Evolutionary conservation across 345 rosid species (phyloP), one percentile per base, ranked within the genome.

Genomic region (Fremontodendron californicum): DNA sequence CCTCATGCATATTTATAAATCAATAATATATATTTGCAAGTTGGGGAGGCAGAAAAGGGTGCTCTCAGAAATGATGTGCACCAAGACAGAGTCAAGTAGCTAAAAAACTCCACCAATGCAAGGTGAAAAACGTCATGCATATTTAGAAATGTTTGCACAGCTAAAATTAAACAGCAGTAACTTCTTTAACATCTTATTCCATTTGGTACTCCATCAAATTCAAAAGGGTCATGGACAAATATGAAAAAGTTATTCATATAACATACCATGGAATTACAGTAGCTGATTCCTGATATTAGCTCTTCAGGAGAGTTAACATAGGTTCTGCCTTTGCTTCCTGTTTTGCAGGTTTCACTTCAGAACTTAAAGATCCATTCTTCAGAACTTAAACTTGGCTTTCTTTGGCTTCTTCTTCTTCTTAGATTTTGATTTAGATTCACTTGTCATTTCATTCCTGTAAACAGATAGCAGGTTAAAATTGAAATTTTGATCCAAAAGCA

Each of bases 331-430:
- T 79, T 62, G 78, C 73, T 77, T 87, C 90, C 77, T 82, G 80
- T 85, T 90, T 90, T 64, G 82, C 84, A 51, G 80, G 83, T 82
- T 89, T 90, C 71, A 83, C 43, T 76, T 86, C 94, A 77, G 91
- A 87, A 87, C 88, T 75, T 61, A 93, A 79, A 55, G 97, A 85
- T 79, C 92, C 94, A 79, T 92, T 95, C 87, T 92, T 93, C 78
- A 93, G 84, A 76, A 95, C 79, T 91, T 95, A 82, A 85, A 93
- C 85, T 92, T 95, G 48, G 97, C 86, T 86, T 95, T 95, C 88
- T 92, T 95, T 16, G 86, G 77, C 85, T 89, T 95, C 84, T 89
- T 95, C 83, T 89, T 95, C 86, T 93, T 95, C 89, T 90, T 95
- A 78, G 94, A 82, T 87, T 89, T 95, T 2, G 93, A 82, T 82